Percentiles rank a stretch among this genome's conserved stretches.
Conservation (phyloP, 2,329 filamentous ascomycete species). For the Ophiobolus disseminans region DNA sequence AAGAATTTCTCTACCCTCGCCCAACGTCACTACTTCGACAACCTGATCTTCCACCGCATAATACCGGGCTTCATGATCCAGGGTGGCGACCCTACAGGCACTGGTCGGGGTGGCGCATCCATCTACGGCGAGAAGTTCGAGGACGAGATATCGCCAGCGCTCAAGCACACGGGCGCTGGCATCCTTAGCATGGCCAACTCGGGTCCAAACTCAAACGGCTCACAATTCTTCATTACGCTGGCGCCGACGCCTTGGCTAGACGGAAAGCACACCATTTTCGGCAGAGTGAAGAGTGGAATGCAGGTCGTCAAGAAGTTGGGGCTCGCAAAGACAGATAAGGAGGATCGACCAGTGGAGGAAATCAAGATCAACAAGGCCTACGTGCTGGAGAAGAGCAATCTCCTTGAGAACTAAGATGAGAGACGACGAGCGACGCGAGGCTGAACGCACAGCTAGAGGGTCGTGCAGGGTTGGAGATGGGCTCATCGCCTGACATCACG, state of each 20-base stretch:
- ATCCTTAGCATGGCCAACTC: conserved; percentile 97
- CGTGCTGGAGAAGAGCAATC: conserved; percentile 64
- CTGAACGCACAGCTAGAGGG: no score
- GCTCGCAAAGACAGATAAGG: conserved; percentile 78
- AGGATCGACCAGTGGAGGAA: conserved; percentile 82
- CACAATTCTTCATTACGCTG: conserved; percentile 94
- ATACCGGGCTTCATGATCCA: conserved; percentile 98
- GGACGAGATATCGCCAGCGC: conserved; percentile 79
- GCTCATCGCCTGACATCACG: no score
- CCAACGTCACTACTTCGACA: conserved; percentile 85
- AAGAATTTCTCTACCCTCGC: conserved; percentile 85
- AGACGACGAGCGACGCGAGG: no score
- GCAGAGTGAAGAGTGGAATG: conserved; percentile 84
- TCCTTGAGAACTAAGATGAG: conserved; percentile 1
- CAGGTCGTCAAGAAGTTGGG: conserved; percentile 86
- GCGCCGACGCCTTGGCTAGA: conserved; percentile 96
- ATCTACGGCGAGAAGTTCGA: conserved; percentile 95
- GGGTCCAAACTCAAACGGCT: conserved; percentile 91
- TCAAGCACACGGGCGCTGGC: conserved; percentile 93
- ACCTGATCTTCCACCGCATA: conserved; percentile 87
- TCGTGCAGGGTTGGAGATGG: no score
- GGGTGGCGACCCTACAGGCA: conserved; percentile 92
- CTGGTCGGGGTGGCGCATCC: conserved; percentile 83
- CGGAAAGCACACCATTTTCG: conserved; percentile 97
- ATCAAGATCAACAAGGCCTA: conserved; percentile 79